A percentile compares a stretch with the other conserved stretches of the same genome.
Evolutionary conservation across 768 basidiomycete genomes (phyloP).

Genomic region (Trametes meyenii): DNA sequence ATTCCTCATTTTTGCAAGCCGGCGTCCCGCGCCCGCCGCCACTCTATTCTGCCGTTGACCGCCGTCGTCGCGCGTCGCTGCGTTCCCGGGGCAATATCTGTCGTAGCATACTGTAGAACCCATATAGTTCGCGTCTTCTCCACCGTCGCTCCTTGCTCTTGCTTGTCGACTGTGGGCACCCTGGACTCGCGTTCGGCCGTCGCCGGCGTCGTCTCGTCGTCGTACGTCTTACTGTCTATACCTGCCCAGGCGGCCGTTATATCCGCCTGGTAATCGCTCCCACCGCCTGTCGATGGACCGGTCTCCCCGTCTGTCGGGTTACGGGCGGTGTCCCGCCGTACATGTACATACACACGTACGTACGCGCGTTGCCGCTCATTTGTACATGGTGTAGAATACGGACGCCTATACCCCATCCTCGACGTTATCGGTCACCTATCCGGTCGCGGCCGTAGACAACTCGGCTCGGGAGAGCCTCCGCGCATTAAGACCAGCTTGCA

Average conservation of each 20-base stretch:
- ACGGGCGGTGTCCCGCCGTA: neutral
- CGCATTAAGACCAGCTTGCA: no score
- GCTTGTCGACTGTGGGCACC: constrained; percentile 3
- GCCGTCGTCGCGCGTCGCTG: neutral
- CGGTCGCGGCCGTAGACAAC: neutral
- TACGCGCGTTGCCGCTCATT: neutral
- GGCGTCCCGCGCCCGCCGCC: neutral
- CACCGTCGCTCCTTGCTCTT: constrained; percentile 9
- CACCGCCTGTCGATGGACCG: neutral
- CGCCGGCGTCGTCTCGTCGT: neutral
- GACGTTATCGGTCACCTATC: constrained; percentile 16
- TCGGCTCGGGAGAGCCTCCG: neutral
- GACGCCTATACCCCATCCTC: neutral
- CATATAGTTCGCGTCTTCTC: constrained; percentile 6
- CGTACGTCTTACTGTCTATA: constrained; percentile 5
- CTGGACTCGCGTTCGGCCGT: neutral
- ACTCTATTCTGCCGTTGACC: neutral
- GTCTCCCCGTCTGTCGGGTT: neutral
- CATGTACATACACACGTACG: neutral
- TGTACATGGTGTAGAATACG: constrained; percentile 17
- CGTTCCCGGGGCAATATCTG: constrained; percentile 2
- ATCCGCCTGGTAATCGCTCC: constrained; percentile 17
- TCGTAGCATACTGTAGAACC: constrained; percentile 14
- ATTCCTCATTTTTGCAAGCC: constrained; percentile 10
- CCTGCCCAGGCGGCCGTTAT: constrained; percentile 6